Conservation (phyloP, 164 flowering plant species). For the Magnolia changhungtana region DNA sequence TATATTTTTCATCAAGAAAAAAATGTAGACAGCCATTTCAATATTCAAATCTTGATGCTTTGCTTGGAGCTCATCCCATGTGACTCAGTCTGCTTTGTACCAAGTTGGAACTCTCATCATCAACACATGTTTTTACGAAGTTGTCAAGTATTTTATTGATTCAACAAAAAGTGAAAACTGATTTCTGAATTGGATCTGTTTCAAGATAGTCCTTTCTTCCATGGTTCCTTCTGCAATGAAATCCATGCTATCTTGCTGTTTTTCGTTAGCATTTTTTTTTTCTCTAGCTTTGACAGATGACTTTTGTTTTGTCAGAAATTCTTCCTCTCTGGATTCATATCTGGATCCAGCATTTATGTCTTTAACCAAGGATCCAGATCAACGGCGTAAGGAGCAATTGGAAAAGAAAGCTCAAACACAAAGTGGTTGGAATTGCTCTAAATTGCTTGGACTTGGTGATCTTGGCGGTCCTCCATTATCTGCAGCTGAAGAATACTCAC, state of each 20-base stretch:
- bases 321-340: conserved; percentile 75
- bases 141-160: not conserved
- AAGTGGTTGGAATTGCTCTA: conserved; percentile 73
- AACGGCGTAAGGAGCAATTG: conserved; percentile 88
- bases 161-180: not conserved
- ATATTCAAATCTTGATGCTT: not conserved
- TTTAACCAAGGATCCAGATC: conserved; percentile 90
- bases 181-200: not conserved
- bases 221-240: not conserved
- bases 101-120: not conserved
- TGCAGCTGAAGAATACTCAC: conserved; percentile 89
- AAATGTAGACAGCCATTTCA: not conserved
- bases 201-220: not conserved
- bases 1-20: not conserved
- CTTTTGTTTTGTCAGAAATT: conserved; percentile 45
- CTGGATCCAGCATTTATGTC: conserved; percentile 99
- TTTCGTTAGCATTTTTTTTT: not conserved
- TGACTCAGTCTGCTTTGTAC: not conserved
- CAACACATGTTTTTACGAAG: not conserved
- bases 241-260: not conserved
- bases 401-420: conserved; percentile 81
- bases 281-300: conserved; percentile 4
- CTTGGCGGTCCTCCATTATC: conserved; percentile 89
- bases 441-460: conserved; percentile 93
- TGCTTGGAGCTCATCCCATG: not conserved